Conservation (phyloP, 495 filamentous ascomycete species). For the Parathielavia hyrcaniae region DNA sequence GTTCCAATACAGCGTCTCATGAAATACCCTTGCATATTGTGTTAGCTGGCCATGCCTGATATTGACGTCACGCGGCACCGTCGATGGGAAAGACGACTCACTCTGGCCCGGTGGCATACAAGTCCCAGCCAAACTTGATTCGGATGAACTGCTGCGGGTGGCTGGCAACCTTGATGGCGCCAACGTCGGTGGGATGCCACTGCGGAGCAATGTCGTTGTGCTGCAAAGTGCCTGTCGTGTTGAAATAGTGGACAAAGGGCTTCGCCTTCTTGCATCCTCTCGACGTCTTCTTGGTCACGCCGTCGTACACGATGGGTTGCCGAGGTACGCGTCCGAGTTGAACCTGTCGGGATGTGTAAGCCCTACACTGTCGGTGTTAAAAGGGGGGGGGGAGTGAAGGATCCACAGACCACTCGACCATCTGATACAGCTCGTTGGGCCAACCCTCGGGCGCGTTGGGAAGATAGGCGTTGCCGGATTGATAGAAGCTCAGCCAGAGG, state of each 20-base stretch:
- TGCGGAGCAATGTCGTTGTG: conserved; percentile 62
- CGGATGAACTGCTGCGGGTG: conserved; percentile 55
- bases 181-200: conserved; percentile 61
- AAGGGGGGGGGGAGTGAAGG: not conserved
- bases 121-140: conserved; percentile 52
- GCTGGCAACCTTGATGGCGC: conserved; percentile 61
- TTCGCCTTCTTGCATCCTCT: conserved; percentile 31
- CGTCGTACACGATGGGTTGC: conserved; percentile 40
- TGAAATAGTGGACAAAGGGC: conserved; percentile 62
- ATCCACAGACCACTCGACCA: conserved; percentile 41
- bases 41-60: not conserved
- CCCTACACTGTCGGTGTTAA: not conserved
- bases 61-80: not conserved
- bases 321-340: conserved; percentile 44
- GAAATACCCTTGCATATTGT: conserved; percentile 42
- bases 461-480: conserved; percentile 48
- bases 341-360: conserved; percentile 28
- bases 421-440: conserved; percentile 46
- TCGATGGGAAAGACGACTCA: conserved; percentile 25
- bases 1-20: conserved; percentile 59
- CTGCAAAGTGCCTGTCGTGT: conserved; percentile 60
- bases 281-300: conserved; percentile 37
- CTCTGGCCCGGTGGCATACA: conserved; percentile 56
- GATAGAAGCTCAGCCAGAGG: conserved; percentile 56
- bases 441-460: conserved; percentile 45